Percentiles rank a stretch among this genome's conserved stretches.
phyloP scores from a whole-genome alignment of 805 yeast genomes.

The Candida wancherniae region DNA sequence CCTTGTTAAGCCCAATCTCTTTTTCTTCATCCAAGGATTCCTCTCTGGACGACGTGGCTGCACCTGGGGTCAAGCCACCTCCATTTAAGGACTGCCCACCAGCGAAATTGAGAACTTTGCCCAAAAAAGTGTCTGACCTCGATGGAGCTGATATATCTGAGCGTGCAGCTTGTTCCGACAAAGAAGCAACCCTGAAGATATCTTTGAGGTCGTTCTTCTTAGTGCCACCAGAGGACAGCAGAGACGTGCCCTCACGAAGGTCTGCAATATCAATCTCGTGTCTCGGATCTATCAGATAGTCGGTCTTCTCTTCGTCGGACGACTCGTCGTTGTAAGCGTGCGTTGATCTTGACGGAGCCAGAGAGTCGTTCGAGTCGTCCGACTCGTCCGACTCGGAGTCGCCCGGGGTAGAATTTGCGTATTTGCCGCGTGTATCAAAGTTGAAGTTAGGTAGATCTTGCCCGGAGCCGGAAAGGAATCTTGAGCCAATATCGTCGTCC shows the following conservation, averaged over 20 bases:
- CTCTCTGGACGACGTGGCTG: conserved; percentile 17
- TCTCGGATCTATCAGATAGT: conserved; percentile 1
- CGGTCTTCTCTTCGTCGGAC: conserved; percentile 13
- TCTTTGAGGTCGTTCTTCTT: conserved; percentile 11
- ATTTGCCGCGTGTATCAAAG: conserved; percentile 6
- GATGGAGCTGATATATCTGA: conserved; percentile 19
- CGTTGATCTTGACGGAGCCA: conserved; percentile 5
- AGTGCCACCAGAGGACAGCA: conserved; percentile 8
- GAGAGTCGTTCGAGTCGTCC: conserved; percentile 6
- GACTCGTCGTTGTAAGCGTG: conserved; percentile 14
- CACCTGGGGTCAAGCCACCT: conserved; percentile 43
- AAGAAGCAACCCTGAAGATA: conserved; percentile 33
- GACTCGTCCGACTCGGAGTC: conserved; percentile 4
- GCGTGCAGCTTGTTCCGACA: conserved; percentile 25
- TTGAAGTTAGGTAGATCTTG: conserved; percentile 14
- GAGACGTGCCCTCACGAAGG: conserved; percentile 5
- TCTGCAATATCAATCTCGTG: conserved; percentile 15
- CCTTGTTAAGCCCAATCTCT: conserved; percentile 15
- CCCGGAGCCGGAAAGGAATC: conserved; percentile 4
- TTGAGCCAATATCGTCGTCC: conserved; percentile 21
- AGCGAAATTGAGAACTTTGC: conserved; percentile 27
- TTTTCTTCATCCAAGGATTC: conserved; percentile 21
- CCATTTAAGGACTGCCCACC: conserved; percentile 30
- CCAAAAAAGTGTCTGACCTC: conserved; percentile 35
- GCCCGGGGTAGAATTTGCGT: neutral